Base-by-base conservation (phyloP, 2,329 filamentous ascomycete genomes). In the Penicillium brevicompactum region DNA sequence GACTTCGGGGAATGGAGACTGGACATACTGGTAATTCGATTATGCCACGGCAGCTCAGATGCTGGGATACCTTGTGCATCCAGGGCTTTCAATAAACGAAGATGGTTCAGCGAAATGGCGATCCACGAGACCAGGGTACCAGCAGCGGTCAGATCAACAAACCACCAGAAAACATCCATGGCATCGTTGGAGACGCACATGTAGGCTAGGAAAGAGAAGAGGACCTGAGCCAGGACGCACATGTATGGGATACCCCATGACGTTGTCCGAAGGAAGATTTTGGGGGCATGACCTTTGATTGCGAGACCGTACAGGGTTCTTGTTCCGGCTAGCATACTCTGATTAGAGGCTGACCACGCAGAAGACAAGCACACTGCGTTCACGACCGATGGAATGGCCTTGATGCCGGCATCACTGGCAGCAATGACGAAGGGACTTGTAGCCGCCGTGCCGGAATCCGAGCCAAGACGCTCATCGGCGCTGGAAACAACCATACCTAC, bases 291-390 rank as follows among this genome's bases (percentile, higher is more conserved):
- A 3, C 76, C 71, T 60, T 81, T 80, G 61, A 82, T 62, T 0
- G 75, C 75, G 2, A 77, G 64, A 30, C 73, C 73, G 59, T 81
- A 83, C 9, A 84, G 74, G 53, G 79, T 79, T 57, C 82, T 77
- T 6, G 80, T 82, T 10, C 78, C 80, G 2, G 78, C 77, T 64
- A 81, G 80, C 49, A 92, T 76, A 65, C 82, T 84, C 61, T 87
- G 85, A 62, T 91, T 91, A 0, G 83, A 85, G 0, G 87, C 81
- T 0, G 87, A 90, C 74, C 84, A 87, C 0, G 87, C 88, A 0
- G 87, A 88, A 0, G 86, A 89, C 61, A 92, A 80, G 62, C 92
- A 87, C 24, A 92, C 80, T 34, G 88, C 89, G 69, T 93, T 93
- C 73, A 92, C 86, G 51, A 92, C 83, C 5, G 84, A 85, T 0